Evolutionary conservation across 768 basidiomycete species (phyloP), one percentile per base, ranked within the genome.

Genomic region (Boletus subparvulus): DNA sequence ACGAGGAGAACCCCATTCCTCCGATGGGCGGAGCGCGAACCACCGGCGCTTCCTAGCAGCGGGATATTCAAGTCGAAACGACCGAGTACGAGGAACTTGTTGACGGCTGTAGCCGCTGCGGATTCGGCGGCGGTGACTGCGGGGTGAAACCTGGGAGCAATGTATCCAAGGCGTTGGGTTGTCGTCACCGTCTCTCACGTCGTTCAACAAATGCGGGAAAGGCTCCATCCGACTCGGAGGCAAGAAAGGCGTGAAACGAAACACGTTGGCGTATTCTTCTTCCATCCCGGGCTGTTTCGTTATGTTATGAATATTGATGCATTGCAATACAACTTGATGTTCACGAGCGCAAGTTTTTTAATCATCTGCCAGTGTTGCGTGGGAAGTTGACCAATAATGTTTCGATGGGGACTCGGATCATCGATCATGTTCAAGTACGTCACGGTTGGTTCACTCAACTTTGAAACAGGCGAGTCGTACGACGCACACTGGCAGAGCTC

Each of bases 1-100:
- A 93, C 65, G 91, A 91, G 67, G 90, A 91, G 69, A 92, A 92
- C 68, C 66, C 92, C 91, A 7, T 93, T 93, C 72, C 67, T 93
- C 42, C 88, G 87, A 65, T 77, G 82, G 47, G 71, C 58, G 6
- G 83, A 84, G 32, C 70, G 75, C 26, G 77, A 76, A 41, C 64
- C 63, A 47, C 26, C 44, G n/a, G 52, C 33, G 28, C 50, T 33
- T 45, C 58, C 55, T 6, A 19, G 41, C n/a, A 47, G 46, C 36
- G 65, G 51, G 24, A 52, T 50, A n/a, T 36, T 67, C 21, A 63
- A 63, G 36, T 55, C 65, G 16, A 82, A 80, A 62, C 69, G 83
- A 44, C 72, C 74, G 33, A 84, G 82, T 61, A 77, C 73, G 26
- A 84, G 82, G 0, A 78, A 83, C 47, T 62, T 21, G 21, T 21